A percentile compares a stretch with the other conserved stretches of the same genome.
phyloP scores from a whole-genome alignment of 768 basidiomycete species.

The Thelephora aurantiotincta region DNA sequence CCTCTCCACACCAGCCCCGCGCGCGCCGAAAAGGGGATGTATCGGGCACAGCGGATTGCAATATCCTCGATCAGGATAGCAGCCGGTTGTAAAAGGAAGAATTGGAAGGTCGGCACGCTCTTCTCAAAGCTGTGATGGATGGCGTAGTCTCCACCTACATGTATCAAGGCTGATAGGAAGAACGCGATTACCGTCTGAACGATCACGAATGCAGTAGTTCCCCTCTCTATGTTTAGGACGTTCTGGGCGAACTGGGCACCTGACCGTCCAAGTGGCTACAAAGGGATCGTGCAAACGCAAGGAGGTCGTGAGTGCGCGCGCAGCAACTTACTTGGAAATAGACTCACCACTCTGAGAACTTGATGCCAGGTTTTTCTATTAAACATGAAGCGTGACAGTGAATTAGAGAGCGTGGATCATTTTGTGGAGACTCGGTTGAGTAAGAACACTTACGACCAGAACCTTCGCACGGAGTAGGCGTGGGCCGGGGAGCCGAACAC shows the following conservation, averaged over 20 bases:
- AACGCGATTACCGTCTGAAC: neutral
- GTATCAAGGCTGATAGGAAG: neutral
- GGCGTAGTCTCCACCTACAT: neutral
- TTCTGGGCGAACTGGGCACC: neutral
- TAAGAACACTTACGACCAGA: neutral
- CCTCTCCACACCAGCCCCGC: neutral
- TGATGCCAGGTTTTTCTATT: neutral
- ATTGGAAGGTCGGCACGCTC: neutral
- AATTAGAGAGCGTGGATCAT: neutral
- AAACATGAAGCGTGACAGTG: neutral
- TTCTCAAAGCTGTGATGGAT: neutral
- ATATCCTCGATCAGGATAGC: neutral
- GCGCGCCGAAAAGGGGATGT: neutral
- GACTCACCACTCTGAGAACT: neutral
- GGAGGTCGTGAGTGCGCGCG: neutral
- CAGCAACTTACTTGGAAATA: neutral
- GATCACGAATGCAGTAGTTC: neutral
- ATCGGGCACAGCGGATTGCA: neutral
- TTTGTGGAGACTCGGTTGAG: neutral
- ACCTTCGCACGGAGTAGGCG: neutral
- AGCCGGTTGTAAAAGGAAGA: neutral
- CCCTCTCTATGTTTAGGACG: neutral
- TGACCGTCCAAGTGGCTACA: neutral
- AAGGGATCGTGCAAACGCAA: neutral
- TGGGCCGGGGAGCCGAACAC: neutral